Evolutionary conservation across 371 early-diverging fungal genomes (phyloP).

Genomic region (Fennellomyces sp.): DNA sequence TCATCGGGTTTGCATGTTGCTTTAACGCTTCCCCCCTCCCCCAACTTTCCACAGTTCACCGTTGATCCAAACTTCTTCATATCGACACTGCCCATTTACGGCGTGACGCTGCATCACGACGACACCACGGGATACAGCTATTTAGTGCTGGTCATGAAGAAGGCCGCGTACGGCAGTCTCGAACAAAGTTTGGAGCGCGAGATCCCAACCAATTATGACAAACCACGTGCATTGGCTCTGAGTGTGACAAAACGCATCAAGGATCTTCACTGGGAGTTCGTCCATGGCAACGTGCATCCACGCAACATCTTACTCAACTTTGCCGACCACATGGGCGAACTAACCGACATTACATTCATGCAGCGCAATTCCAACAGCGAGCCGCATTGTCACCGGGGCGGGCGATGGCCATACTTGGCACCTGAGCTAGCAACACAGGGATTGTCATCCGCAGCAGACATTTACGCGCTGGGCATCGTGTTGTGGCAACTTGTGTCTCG

Average conservation of each 20-base stretch:
- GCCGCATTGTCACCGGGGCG: constrained; percentile 19
- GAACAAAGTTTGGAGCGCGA: constrained; percentile 32
- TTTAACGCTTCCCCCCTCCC: neutral
- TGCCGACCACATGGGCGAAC: constrained; percentile 42
- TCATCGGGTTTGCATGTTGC: constrained; percentile 3
- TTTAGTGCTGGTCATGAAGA: constrained; percentile 41
- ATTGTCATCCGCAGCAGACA: constrained; percentile 30
- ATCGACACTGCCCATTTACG: constrained; percentile 27
- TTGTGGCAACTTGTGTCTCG: constrained; percentile 50
- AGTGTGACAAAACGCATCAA: constrained; percentile 45
- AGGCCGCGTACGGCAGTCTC: constrained; percentile 41
- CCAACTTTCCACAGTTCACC: neutral
- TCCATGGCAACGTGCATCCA: constrained; percentile 50
- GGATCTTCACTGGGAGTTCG: constrained; percentile 46
- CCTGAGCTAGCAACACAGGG: constrained; percentile 37
- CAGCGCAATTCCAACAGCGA: constrained; percentile 16
- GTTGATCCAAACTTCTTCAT: neutral
- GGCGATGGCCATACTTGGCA: constrained; percentile 47
- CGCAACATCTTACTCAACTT: constrained; percentile 43
- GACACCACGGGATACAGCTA: constrained; percentile 32
- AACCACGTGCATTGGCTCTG: constrained; percentile 34
- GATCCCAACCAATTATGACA: constrained; percentile 33
- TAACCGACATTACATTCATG: constrained; percentile 43
- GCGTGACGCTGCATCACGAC: constrained; percentile 39
- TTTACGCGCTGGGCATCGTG: constrained; percentile 46